Percentiles rank a stretch among this genome's conserved stretches.
These are phyloP conservation scores for Escallonia rubra DNA, from an alignment of 129 eudicot genomes.

Conservation along the genomic window DNA sequence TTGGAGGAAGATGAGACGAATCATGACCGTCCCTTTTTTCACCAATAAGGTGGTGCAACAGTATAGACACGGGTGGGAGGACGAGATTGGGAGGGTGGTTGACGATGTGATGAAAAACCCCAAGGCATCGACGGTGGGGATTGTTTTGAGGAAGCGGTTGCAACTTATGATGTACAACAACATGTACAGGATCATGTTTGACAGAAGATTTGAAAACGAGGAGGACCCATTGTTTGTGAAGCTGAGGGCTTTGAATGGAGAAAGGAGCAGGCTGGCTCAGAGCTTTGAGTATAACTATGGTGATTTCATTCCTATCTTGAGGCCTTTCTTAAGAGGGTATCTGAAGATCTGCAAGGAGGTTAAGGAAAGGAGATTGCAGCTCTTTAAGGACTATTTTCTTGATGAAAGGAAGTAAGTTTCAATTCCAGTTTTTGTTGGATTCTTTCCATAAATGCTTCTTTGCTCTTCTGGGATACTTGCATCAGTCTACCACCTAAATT, in stretches of 20 bases:
- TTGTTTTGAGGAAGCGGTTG: slow-evolving; percentile 64
- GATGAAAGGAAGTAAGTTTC: slow-evolving; percentile 81
- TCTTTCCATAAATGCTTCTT: not conserved
- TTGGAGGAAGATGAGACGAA: slow-evolving; percentile 92
- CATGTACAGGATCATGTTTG: slow-evolving; percentile 84
- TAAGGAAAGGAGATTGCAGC: slow-evolving; percentile 66
- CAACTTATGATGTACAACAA: slow-evolving; percentile 91
- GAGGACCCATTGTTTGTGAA: slow-evolving; percentile 77
- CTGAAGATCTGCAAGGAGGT: slow-evolving; percentile 71
- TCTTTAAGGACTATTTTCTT: slow-evolving; percentile 76
- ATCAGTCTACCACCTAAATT: too few relatives aligned
- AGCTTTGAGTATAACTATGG: slow-evolving; percentile 90
- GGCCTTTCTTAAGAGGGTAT: slow-evolving; percentile 80
- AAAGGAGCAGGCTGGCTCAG: slow-evolving; percentile 85
- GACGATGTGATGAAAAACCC: slow-evolving; percentile 75
- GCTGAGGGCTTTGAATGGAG: slow-evolving; percentile 74
- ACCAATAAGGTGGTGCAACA: slow-evolving; percentile 89
- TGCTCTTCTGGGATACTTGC: too few relatives aligned
- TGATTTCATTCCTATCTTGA: slow-evolving; percentile 78
- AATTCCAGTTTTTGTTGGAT: not conserved
- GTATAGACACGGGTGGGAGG: slow-evolving; percentile 71
- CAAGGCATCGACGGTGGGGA: slow-evolving; percentile 47
- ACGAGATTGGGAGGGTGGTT: slow-evolving; percentile 64
- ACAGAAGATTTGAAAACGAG: slow-evolving; percentile 60
- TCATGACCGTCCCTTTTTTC: slow-evolving; percentile 91